Evolutionary conservation across 139 green algal species (phyloP).

Genomic region (Tetradesmus lagerheimii): DNA sequence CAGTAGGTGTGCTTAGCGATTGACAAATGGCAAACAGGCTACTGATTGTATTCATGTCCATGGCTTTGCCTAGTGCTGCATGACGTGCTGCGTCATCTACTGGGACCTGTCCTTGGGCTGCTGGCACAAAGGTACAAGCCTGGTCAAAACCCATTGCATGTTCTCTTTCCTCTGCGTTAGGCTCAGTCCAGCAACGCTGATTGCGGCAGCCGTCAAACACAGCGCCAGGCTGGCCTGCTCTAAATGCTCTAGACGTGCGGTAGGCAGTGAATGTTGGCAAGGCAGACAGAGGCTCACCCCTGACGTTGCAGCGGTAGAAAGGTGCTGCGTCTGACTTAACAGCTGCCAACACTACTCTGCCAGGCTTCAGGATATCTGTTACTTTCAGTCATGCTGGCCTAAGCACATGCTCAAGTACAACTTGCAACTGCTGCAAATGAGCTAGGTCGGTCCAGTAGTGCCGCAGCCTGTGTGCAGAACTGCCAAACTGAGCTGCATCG

Average conservation of each 20-base stretch:
- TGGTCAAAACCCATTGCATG: slow-evolving; percentile 4
- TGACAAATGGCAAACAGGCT: slow-evolving; percentile 6
- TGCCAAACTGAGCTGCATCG: slow-evolving; percentile 39
- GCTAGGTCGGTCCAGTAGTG: slow-evolving; percentile 39
- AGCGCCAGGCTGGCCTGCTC: background rate
- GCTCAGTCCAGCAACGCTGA: background rate
- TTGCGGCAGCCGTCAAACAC: background rate
- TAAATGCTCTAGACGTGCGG: background rate
- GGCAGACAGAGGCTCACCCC: background rate
- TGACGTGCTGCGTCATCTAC: background rate
- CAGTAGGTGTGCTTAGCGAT: no score
- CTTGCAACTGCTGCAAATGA: background rate
- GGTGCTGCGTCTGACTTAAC: background rate
- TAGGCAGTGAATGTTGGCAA: slow-evolving; percentile 7
- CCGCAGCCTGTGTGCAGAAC: slow-evolving; percentile 25
- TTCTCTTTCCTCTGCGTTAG: slow-evolving; percentile 1
- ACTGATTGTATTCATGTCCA: background rate
- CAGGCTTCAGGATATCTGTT: background rate
- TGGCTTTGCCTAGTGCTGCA: background rate
- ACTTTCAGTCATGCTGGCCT: slow-evolving; percentile 13
- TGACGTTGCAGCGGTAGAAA: slow-evolving; percentile 2
- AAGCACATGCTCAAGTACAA: background rate
- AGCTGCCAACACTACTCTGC: background rate
- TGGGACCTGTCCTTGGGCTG: background rate
- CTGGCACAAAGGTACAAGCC: background rate